Conservation (phyloP, 2,329 filamentous ascomycete species). For the Lachnellula hyalina region DNA sequence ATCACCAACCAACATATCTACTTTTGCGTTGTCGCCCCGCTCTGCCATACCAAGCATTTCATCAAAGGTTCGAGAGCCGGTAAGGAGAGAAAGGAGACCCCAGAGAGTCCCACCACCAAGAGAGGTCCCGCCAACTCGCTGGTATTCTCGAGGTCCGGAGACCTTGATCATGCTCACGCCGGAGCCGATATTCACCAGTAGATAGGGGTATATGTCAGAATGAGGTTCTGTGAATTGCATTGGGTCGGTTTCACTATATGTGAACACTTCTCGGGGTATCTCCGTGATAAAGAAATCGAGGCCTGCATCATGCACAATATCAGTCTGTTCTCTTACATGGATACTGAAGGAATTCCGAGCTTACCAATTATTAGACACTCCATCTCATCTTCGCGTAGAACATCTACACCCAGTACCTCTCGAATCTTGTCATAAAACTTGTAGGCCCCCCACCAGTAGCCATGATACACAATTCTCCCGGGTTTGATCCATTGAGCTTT, state of each 20-base stretch:
- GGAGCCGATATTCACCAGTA: slow-evolving; percentile 96
- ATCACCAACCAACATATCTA: slow-evolving; percentile 96
- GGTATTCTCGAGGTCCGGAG: slow-evolving; percentile 76
- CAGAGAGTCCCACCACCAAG: slow-evolving; percentile 96
- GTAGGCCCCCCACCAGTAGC: slow-evolving; percentile 91
- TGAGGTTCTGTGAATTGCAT: slow-evolving; percentile 80
- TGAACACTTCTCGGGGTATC: slow-evolving; percentile 95
- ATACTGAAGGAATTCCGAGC: slow-evolving; percentile 13
- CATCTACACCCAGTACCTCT: slow-evolving; percentile 77
- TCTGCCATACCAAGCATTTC: slow-evolving; percentile 94
- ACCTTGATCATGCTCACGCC: slow-evolving; percentile 98
- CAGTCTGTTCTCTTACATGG: neutral
- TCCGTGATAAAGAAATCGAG: slow-evolving; percentile 99
- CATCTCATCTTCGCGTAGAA: slow-evolving; percentile 95
- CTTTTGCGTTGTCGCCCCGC: slow-evolving; percentile 82
- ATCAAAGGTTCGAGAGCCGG: slow-evolving; percentile 91
- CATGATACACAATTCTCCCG: slow-evolving; percentile 79
- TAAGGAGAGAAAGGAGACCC: slow-evolving; percentile 87
- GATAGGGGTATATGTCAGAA: slow-evolving; percentile 88
- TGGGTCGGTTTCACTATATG: slow-evolving; percentile 83
- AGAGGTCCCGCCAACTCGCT: slow-evolving; percentile 91
- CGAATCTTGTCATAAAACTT: slow-evolving; percentile 94
- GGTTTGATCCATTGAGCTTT: slow-evolving; percentile 64
- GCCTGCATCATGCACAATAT: slow-evolving; percentile 43
- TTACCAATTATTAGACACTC: slow-evolving; percentile 91